Conservation (phyloP, 78 protist species). For the Creolimax fragrantissima region DNA sequence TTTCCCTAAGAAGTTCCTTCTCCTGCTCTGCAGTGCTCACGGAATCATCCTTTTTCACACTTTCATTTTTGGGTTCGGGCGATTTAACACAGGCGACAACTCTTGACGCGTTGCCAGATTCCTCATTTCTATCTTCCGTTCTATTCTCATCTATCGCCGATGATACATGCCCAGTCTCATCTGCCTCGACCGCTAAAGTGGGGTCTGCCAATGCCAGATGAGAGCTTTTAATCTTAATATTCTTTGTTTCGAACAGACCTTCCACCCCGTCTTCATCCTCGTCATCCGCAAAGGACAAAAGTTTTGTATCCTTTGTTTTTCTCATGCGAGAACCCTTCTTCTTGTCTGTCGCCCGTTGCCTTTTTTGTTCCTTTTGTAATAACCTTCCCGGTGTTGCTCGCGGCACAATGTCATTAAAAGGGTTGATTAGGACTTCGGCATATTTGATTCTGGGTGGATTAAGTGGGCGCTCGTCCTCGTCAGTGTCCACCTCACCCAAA, state of each 20-base stretch:
- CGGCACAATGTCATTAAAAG: slow-evolving; percentile 78
- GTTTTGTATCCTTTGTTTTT: slow-evolving; percentile 32
- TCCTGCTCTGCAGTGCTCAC: background rate
- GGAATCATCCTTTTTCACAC: background rate
- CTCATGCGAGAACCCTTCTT: background rate
- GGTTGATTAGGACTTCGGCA: slow-evolving; percentile 67
- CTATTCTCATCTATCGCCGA: no score
- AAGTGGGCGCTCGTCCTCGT: slow-evolving; percentile 66
- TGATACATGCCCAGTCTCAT: background rate
- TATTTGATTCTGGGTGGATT: slow-evolving; percentile 53
- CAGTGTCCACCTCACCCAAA: slow-evolving; percentile 59
- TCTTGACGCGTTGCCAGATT: background rate
- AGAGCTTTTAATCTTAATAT: background rate
- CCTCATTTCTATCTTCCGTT: no score
- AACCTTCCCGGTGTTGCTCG: slow-evolving; percentile 17
- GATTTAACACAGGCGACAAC: background rate
- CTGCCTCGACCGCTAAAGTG: background rate
- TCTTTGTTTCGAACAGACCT: background rate
- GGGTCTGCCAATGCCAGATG: background rate
- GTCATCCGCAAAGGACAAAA: slow-evolving; percentile 67
- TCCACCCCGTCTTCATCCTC: slow-evolving; percentile 31
- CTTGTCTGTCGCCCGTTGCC: background rate
- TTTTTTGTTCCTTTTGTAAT: slow-evolving; percentile 10
- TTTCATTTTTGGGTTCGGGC: background rate
- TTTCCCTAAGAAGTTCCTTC: background rate